Conservation (phyloP, 1,284 basidiomycete species). For the Pseudozyma sp. region DNA sequence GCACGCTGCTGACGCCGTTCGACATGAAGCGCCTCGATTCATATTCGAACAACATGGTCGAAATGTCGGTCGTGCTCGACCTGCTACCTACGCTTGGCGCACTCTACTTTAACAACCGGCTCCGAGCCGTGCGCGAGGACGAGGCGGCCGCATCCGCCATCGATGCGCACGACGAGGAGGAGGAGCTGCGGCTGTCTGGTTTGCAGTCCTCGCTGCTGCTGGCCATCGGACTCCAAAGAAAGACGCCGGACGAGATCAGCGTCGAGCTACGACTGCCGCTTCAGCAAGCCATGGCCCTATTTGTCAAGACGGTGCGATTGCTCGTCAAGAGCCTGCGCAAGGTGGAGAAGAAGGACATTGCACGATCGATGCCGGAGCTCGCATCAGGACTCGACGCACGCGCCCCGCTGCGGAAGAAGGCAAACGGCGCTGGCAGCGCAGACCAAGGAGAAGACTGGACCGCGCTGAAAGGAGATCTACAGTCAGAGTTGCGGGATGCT, state of each 20-base stretch:
- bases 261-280: constrained; percentile 79
- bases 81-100: constrained; percentile 83
- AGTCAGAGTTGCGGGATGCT: constrained; percentile 55
- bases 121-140: constrained; percentile 59
- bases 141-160: constrained; percentile 50
- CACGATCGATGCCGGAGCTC: constrained; percentile 41
- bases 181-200: constrained; percentile 55
- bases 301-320: constrained; percentile 90
- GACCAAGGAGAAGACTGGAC: constrained; percentile 32
- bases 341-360: constrained; percentile 76
- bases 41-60: constrained; percentile 94
- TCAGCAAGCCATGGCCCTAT: constrained; percentile 87
- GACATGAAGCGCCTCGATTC: constrained; percentile 95
- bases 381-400: constrained; percentile 21
- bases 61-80: constrained; percentile 95
- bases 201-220: constrained; percentile 61
- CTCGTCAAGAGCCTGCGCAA: constrained; percentile 82
- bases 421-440: constrained; percentile 12
- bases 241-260: constrained; percentile 80
- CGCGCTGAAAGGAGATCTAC: constrained; percentile 51
- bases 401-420: constrained; percentile 25
- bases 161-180: constrained; percentile 41
- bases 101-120: constrained; percentile 81
- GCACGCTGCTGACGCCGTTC: constrained; percentile 84
- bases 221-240: constrained; percentile 89